phyloP scores from a whole-genome alignment of 306 rosid genomes.

The Acacia confusa region DNA sequence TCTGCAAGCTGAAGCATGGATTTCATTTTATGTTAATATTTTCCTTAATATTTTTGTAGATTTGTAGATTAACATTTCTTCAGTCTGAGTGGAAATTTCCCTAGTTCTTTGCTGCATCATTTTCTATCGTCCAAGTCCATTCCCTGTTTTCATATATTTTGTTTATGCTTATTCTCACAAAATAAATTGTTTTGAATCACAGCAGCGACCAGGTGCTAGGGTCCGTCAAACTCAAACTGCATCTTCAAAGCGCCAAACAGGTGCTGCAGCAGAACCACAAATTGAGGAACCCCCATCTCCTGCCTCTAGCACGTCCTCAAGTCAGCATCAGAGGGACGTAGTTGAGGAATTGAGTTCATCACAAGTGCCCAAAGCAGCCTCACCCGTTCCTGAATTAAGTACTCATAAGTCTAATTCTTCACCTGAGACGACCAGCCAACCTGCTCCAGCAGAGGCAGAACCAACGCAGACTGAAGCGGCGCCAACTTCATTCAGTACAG shows the following conservation, averaged over 20 bases:
- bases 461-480: constrained; percentile 44
- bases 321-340: constrained; percentile 56
- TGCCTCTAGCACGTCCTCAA: constrained; percentile 61
- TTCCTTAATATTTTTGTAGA: background rate
- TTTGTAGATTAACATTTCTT: constrained; percentile 10
- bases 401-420: constrained; percentile 43
- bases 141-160: background rate
- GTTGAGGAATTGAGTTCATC: constrained; percentile 58
- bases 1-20: background rate
- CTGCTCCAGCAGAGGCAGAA: constrained; percentile 49
- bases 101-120: constrained; percentile 18
- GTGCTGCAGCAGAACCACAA: constrained; percentile 39
- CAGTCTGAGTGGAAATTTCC: constrained; percentile 4
- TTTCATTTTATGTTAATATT: background rate
- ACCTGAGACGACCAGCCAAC: constrained; percentile 38
- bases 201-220: constrained; percentile 57
- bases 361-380: constrained; percentile 42
- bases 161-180: background rate
- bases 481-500: constrained; percentile 36
- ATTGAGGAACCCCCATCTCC: constrained; percentile 68
- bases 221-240: constrained; percentile 50
- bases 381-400: constrained; percentile 34
- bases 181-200: constrained; percentile 32
- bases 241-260: constrained; percentile 38
- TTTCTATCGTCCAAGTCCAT: background rate